Evolutionary conservation across 2,329 filamentous ascomycete genomes (phyloP).

Genomic region (Colletotrichum paranaense): DNA sequence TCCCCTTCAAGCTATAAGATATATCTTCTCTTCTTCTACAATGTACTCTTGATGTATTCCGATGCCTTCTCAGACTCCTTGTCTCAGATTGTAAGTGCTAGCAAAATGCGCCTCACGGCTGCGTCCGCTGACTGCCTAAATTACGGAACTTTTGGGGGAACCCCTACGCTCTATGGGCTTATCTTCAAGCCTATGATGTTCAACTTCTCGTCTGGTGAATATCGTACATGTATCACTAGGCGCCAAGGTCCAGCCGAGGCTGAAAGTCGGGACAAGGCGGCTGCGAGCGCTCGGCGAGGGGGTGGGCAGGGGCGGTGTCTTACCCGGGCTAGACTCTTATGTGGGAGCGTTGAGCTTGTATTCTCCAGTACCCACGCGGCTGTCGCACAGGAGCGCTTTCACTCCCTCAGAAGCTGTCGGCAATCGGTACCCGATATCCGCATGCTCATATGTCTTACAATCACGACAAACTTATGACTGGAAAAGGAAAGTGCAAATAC

Average conservation of each 20-base stretch:
- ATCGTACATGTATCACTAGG: not conserved
- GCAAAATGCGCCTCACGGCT: not conserved
- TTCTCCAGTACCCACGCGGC: not conserved
- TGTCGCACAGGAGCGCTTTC: not conserved
- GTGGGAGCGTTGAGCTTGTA: not conserved
- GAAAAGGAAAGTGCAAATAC: not conserved
- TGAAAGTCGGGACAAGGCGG: not conserved
- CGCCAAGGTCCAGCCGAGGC: not conserved
- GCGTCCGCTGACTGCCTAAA: not conserved
- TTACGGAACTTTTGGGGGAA: not conserved
- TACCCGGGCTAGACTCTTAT: not conserved
- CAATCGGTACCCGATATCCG: not conserved
- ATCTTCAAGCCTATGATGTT: not conserved
- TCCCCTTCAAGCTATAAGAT: not conserved
- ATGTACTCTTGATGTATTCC: not conserved
- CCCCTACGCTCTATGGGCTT: not conserved
- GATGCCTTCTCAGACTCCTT: not conserved
- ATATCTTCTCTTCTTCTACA: not conserved
- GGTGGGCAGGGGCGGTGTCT: not conserved
- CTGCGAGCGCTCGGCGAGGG: no score
- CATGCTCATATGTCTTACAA: not conserved
- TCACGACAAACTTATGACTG: not conserved
- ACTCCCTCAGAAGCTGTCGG: not conserved
- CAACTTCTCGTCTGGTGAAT: not conserved
- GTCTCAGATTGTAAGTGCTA: not conserved